phyloP scores from a whole-genome alignment of 2,329 filamentous ascomycete genomes.

The Eutypa lata region DNA sequence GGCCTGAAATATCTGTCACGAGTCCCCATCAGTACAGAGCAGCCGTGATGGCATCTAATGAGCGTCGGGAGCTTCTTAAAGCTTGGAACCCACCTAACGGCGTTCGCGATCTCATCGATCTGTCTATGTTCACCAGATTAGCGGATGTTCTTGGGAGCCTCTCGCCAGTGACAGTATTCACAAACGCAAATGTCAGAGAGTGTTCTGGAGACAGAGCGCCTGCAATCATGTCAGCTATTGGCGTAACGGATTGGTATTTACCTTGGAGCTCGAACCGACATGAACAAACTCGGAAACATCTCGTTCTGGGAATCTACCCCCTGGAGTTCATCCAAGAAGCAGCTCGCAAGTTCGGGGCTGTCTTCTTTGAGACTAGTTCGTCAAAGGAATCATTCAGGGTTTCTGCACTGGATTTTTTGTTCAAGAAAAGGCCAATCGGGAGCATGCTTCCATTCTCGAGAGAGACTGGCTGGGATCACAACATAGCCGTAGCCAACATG shows the following conservation, averaged over 20 bases:
- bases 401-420: not conserved
- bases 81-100: not conserved
- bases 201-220: not conserved
- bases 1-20: not conserved
- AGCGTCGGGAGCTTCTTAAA: too few relatives aligned
- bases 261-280: not conserved
- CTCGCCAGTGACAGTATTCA: not conserved
- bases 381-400: not conserved
- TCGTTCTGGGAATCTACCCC: not conserved
- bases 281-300: too few relatives aligned
- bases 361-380: not conserved
- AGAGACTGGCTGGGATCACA: not conserved
- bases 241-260: not conserved
- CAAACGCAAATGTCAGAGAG: not conserved
- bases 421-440: not conserved
- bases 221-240: not conserved
- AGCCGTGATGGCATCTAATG: not conserved
- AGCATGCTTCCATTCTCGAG: not conserved
- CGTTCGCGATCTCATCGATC: not conserved
- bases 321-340: not conserved
- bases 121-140: not conserved
- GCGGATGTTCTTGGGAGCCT: not conserved
- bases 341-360: not conserved
- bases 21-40: not conserved
- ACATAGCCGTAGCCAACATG: not conserved